These are phyloP conservation scores for Cordia subcordata DNA, from an alignment of 257 asterid species.

Conservation along the genomic window DNA sequence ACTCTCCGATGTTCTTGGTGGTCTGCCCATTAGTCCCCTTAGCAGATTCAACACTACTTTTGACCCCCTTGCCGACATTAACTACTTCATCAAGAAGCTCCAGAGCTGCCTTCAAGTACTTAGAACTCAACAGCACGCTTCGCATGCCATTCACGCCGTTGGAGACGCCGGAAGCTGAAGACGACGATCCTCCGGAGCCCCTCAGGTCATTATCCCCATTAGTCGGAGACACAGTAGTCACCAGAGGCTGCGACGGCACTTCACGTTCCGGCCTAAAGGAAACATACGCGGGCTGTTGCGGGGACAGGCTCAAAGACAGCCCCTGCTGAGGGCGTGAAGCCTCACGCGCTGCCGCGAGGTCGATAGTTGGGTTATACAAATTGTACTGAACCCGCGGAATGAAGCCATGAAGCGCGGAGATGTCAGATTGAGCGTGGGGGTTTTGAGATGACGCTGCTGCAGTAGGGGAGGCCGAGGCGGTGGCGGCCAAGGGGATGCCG, in stretches of 20 bases:
- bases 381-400: slow-evolving; percentile 61
- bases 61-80: slow-evolving; percentile 65
- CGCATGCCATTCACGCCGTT: slow-evolving; percentile 58
- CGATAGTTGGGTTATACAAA: slow-evolving; percentile 43
- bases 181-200: slow-evolving; percentile 54
- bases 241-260: slow-evolving; percentile 28
- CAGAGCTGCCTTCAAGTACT: slow-evolving; percentile 82
- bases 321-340: slow-evolving; percentile 64
- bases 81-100: slow-evolving; percentile 96
- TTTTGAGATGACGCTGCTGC: slow-evolving; percentile 27
- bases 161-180: slow-evolving; percentile 72
- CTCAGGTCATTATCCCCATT: slow-evolving; percentile 37
- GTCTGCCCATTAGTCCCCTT: slow-evolving; percentile 19
- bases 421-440: slow-evolving; percentile 29
- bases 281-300: slow-evolving; percentile 52
- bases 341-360: slow-evolving; percentile 59
- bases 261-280: slow-evolving; percentile 42
- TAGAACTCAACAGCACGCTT: slow-evolving; percentile 57
- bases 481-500: slow-evolving; percentile 54
- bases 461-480: slow-evolving; percentile 14
- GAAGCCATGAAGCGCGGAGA: slow-evolving; percentile 61
- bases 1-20: slow-evolving; percentile 37
- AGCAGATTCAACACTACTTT: slow-evolving; percentile 22
- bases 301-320: slow-evolving; percentile 66
- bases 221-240: slow-evolving; percentile 28